phyloP scores from a whole-genome alignment of 495 filamentous ascomycete species.

The Trichoderma virens region DNA sequence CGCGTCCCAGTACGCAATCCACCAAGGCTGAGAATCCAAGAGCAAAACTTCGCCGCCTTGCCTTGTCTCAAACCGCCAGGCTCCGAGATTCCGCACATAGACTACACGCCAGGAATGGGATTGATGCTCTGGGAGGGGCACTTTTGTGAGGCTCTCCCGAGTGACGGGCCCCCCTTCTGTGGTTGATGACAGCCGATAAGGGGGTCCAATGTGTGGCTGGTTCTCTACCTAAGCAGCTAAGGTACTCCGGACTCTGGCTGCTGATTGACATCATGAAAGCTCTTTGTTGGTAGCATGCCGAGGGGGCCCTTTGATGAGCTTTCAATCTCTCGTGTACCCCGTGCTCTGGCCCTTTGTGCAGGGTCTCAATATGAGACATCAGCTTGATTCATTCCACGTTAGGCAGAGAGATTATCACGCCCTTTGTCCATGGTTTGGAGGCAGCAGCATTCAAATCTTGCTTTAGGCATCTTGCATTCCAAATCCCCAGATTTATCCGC shows the following conservation, averaged over 20 bases:
- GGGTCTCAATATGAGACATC: neutral
- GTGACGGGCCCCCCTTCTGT: neutral
- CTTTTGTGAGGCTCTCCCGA: slow-evolving; percentile 4
- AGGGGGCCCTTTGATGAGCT: neutral
- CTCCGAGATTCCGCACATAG: neutral
- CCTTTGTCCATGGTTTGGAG: neutral
- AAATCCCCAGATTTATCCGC: neutral
- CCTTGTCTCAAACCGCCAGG: neutral
- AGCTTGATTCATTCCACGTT: neutral
- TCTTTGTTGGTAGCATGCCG: neutral
- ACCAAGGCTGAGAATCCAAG: neutral
- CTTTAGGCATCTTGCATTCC: neutral
- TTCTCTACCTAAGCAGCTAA: neutral
- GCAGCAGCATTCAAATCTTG: neutral
- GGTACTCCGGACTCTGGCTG: neutral
- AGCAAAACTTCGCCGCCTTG: neutral
- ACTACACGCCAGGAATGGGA: neutral
- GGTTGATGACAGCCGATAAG: slow-evolving; percentile 1
- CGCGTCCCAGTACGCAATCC: neutral
- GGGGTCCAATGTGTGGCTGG: slow-evolving; percentile 5
- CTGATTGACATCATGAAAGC: neutral
- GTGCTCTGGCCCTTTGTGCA: neutral
- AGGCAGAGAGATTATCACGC: neutral
- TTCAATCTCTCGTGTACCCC: neutral
- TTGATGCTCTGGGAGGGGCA: neutral